A percentile compares a stretch with the other conserved stretches of the same genome.
Conservation (phyloP, 805 yeast species). For the Saitoella complicata region DNA sequence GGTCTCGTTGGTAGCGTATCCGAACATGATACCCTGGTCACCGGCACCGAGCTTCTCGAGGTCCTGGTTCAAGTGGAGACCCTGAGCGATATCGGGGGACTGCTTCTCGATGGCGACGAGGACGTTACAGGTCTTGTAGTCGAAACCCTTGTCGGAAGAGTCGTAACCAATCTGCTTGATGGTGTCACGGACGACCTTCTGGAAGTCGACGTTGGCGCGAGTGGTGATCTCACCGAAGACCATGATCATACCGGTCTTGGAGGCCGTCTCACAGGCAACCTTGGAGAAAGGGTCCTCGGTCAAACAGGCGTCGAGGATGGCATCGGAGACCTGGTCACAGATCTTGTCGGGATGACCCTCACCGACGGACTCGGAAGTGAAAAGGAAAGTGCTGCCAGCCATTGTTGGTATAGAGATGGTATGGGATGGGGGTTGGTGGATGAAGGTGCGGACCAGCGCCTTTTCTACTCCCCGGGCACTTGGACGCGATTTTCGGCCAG, state of each 20-base stretch:
- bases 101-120: slow-evolving; percentile 98
- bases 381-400: slow-evolving; percentile 28
- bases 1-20: slow-evolving; percentile 98
- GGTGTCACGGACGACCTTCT: slow-evolving; percentile 94
- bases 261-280: slow-evolving; percentile 98
- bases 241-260: slow-evolving; percentile 98
- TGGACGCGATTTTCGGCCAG: too few species aligned
- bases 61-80: slow-evolving; percentile 89
- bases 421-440: too few species aligned
- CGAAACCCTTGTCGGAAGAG: slow-evolving; percentile 89
- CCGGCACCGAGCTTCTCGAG: slow-evolving; percentile 98
- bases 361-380: slow-evolving; percentile 56
- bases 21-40: slow-evolving; percentile 99
- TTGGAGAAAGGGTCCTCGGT: slow-evolving; percentile 91
- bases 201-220: slow-evolving; percentile 87
- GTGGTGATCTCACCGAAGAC: slow-evolving; percentile 99
- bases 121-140: slow-evolving; percentile 98
- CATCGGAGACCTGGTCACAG: slow-evolving; percentile 98
- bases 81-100: slow-evolving; percentile 98
- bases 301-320: slow-evolving; percentile 93
- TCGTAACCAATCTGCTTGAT: slow-evolving; percentile 98
- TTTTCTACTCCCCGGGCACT: too few species aligned
- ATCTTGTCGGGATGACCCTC: slow-evolving; percentile 46
- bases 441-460: too few species aligned
- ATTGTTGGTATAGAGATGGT: too few species aligned